Evolutionary conservation across 2,329 filamentous ascomycete genomes (phyloP), one percentile per base, ranked within the genome.

Genomic region (Diaporthe citri): DNA sequence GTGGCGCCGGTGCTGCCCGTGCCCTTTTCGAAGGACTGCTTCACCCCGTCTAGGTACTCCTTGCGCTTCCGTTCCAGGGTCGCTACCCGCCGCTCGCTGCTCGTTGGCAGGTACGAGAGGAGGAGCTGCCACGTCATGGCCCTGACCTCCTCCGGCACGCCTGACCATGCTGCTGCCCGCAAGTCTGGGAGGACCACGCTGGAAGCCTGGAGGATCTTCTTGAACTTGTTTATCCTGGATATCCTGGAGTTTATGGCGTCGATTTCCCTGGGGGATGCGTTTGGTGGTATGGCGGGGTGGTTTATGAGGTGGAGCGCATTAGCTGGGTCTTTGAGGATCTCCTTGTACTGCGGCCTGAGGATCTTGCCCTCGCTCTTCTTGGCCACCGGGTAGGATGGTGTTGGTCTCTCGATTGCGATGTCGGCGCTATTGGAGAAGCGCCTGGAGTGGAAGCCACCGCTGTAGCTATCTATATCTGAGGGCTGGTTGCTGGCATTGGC

Each of bases 71-170:
- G 90, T 82, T 99, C 97, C 13, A 99, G 88, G 0, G 96, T 97
- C 0, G 94, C 91, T 10, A 98, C 94, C 71, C 97, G 91, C 77
- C 97, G 90, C 82, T 99, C 97, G 79, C 95, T 97, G 81, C 95
- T 98, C n/a, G 96, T 97, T 1, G 97, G 97, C 6, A 99, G 90
- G 83, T 99, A 99, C 74, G 96, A 97, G 34, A 99, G 90, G 28
- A 99, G 88, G 34, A 99, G 88, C 84, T 98, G 96, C 97, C 97
- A 99, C n/a, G 96, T 97, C 93, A 99, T 98, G 69, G 97, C 95
- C 73, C 97, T 94, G 25, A 99, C 95, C 86, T 99, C 97, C 79
- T 95, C 93, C 0, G 97, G 97, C 48, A 98, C 90, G 17, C 97
- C 97, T 71, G 96, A 97, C 97, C 97, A 99, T 41, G 97, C 95